Base-by-base conservation (phyloP, 768 basidiomycete genomes). In the Polyporus arcularius region DNA sequence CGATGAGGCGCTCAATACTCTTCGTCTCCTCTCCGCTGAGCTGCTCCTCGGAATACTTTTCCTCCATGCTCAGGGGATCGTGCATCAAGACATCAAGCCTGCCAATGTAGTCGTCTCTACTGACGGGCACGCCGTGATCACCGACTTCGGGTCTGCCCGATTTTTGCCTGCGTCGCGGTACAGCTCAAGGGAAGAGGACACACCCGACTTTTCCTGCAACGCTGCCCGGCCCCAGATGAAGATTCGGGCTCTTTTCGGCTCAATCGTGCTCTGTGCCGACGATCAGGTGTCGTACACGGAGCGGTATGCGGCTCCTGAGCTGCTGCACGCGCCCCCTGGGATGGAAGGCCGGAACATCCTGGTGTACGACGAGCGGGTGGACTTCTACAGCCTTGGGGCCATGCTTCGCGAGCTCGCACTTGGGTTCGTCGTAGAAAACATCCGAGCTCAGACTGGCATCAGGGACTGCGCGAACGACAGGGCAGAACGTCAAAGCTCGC, bases 41-140 rank as follows among this genome's bases (percentile, higher is more conserved):
- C 38, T 62, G 11, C 6, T 61, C 21, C 55, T 65, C 14, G 64
- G 60, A 12, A 43, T 65, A 11, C 43, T 48, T 7, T 61, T 55
- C 32, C 52, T 65, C 5, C 64, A 65, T 49, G 6, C 48, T 4
- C 64, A 38, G 12, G 64, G 64, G 11, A 61, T 65, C 42, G 53
- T 65, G 15, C 64, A 65, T 31, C 64, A 65, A 31, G 64, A 65
- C 48, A 52, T 65, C 56, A 65, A 65, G 47, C 64, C 64, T n/a
- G 59, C 64, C 12, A 65, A 65, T 49, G 40, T 65, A 31, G 55
- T 65, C 4, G 57, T 65, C 14, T 61, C 64, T 28, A 31, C 40
- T 8, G 42, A 21, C 3, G 64, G 64, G 4, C 65, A 66, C 49
- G 59, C 39, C 47, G 59, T 63, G 48, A 57, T 63, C 38, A 52